phyloP scores from a whole-genome alignment of 164 flowering plant species.

The Vitis riparia region DNA sequence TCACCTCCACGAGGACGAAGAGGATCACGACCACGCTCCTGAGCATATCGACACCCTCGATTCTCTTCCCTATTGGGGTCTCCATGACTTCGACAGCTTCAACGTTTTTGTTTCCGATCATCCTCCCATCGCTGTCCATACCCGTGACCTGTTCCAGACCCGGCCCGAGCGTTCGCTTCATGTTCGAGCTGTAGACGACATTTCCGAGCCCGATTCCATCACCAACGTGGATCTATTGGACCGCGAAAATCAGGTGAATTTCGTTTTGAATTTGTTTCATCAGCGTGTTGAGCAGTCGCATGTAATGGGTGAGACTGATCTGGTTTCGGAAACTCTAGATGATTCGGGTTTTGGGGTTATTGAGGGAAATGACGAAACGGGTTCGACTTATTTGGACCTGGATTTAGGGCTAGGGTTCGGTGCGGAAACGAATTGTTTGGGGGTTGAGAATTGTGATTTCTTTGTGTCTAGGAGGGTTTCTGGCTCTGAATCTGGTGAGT shows the following conservation, averaged over 20 bases:
- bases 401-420: conserved; percentile 35
- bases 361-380: conserved; percentile 36
- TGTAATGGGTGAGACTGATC: conserved; percentile 12
- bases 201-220: conserved; percentile 33
- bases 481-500: conserved; percentile 22
- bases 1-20: too few species aligned
- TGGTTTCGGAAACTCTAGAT: conserved; percentile 16
- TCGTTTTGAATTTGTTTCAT: conserved; percentile 61
- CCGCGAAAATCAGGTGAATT: conserved; percentile 53
- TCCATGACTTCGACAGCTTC: too few species aligned
- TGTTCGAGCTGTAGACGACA: neutral
- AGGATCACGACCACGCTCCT: too few species aligned
- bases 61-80: too few species aligned
- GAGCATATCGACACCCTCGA: too few species aligned
- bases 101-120: conserved; percentile 4
- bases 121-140: neutral
- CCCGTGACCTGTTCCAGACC: neutral
- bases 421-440: conserved; percentile 12
- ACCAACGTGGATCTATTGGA: conserved; percentile 29
- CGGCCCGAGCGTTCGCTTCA: conserved; percentile 7
- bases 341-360: conserved; percentile 37
- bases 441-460: conserved; percentile 28
- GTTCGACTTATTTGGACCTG: conserved; percentile 28
- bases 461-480: conserved; percentile 32
- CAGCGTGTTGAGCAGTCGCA: conserved; percentile 43